These are phyloP conservation scores for Fusarium zealandicum DNA, from an alignment of 2,329 filamentous ascomycete species.

Conservation along the genomic window DNA sequence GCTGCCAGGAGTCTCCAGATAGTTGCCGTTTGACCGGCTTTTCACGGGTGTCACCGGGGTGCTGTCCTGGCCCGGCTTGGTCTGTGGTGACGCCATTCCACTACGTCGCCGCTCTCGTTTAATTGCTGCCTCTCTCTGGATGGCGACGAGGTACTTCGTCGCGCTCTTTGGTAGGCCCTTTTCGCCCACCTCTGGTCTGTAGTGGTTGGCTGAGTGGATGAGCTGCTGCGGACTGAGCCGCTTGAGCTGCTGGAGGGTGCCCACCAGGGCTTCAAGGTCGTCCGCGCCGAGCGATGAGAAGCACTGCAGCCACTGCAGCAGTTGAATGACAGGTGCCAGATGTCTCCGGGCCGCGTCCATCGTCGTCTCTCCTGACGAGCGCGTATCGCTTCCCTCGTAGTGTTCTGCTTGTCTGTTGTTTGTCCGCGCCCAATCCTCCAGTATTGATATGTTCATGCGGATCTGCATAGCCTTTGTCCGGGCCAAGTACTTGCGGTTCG, in stretches of 20 bases:
- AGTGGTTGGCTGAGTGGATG: constrained; percentile 90
- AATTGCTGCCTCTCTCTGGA: constrained; percentile 76
- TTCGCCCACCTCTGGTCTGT: constrained; percentile 93
- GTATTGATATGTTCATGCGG: constrained; percentile 93
- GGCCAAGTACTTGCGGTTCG: constrained; percentile 90
- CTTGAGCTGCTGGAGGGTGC: constrained; percentile 88
- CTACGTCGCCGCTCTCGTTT: constrained; percentile 63
- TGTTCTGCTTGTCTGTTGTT: constrained; percentile 97
- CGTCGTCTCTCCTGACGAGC: constrained; percentile 83
- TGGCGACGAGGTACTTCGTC: constrained; percentile 81
- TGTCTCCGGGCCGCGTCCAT: constrained; percentile 85
- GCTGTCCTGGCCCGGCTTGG: constrained; percentile 46
- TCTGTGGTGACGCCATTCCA: constrained; percentile 54
- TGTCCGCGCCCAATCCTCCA: constrained; percentile 93
- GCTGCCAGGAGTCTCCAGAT: constrained; percentile 52
- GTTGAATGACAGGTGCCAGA: constrained; percentile 87
- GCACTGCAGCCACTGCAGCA: constrained; percentile 96
- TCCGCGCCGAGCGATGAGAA: constrained; percentile 90
- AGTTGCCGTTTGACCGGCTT: constrained; percentile 52
- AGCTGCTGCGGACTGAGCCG: constrained; percentile 86
- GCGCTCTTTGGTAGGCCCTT: constrained; percentile 89
- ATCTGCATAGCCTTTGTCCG: constrained; percentile 99
- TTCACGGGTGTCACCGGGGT: constrained; percentile 55
- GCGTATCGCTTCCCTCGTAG: constrained; percentile 90
- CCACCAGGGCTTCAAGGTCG: constrained; percentile 86